phyloP scores from a whole-genome alignment of 306 rosid genomes.

The Cicer cuneatum region DNA sequence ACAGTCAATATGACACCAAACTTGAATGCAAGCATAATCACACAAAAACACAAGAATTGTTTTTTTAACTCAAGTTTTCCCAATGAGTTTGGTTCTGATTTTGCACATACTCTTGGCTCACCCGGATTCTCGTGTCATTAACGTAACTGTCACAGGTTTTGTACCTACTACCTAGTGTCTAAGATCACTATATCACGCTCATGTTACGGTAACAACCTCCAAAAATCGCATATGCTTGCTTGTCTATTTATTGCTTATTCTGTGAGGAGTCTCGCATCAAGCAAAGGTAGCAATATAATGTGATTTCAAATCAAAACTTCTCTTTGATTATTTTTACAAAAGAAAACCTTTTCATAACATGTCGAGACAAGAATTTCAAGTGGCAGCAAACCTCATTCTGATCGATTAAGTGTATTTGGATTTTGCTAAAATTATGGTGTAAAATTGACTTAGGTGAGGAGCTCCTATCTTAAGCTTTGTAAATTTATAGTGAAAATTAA shows the following conservation, averaged over 20 bases:
- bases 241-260: not conserved
- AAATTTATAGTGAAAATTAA: too few relatives aligned
- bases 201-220: not conserved
- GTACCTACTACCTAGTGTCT: not conserved
- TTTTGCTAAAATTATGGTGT: too few relatives aligned
- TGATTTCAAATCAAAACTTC: not conserved
- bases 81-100: not conserved
- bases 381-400: not conserved
- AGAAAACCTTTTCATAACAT: not conserved
- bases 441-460: too few relatives aligned
- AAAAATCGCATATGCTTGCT: not conserved
- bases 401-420: too few relatives aligned
- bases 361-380: not conserved
- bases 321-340: not conserved
- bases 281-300: not conserved
- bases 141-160: not conserved
- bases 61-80: too few relatives aligned
- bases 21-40: not conserved
- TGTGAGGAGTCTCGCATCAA: not conserved
- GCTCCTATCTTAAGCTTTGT: too few relatives aligned
- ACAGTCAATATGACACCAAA: not conserved
- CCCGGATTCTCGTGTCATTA: not conserved
- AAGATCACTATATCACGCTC: not conserved
- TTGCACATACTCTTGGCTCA: not conserved
- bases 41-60: not conserved